A percentile compares a stretch with the other conserved stretches of the same genome.
Evolutionary conservation across 352 stramenopile species (phyloP).

Genomic region (Phytophthora pini): DNA sequence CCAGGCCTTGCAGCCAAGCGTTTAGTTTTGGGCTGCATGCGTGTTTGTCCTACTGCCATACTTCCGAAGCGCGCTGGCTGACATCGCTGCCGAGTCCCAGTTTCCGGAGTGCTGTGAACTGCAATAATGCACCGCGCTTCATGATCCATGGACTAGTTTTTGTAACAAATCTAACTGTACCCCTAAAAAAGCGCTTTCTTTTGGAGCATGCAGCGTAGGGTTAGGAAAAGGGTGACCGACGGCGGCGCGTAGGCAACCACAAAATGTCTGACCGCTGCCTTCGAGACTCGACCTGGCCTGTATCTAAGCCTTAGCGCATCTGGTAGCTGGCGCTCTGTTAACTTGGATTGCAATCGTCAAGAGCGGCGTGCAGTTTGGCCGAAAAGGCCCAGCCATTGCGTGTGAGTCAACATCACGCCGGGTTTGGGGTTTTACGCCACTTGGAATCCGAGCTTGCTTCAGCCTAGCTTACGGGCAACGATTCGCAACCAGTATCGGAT

Average conservation of each 20-base stretch:
- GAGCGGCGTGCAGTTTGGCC: not conserved
- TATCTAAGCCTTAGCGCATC: not conserved
- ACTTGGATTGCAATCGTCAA: not conserved
- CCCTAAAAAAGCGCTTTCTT: too few relatives aligned
- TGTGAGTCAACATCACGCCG: conserved; percentile 6
- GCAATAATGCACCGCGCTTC: too few relatives aligned
- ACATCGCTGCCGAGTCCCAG: too few relatives aligned
- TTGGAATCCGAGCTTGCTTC: too few relatives aligned
- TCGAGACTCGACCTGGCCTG: too few relatives aligned
- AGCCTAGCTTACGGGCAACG: too few relatives aligned
- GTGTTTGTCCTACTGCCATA: too few relatives aligned
- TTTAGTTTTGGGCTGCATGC: too few relatives aligned
- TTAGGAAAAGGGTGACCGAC: conserved; percentile 9
- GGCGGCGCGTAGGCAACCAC: conserved; percentile 1
- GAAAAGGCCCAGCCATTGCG: not conserved
- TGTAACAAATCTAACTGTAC: not conserved
- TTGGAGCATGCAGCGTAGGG: not conserved
- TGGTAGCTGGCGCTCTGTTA: not conserved
- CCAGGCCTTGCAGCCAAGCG: too few relatives aligned
- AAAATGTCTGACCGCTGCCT: too few relatives aligned
- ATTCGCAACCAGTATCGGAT: not conserved
- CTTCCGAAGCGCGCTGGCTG: too few relatives aligned
- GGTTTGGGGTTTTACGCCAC: not conserved
- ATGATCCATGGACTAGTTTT: conserved; percentile 8
- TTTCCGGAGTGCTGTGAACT: too few relatives aligned